Evolutionary conservation across 2,329 filamentous ascomycete genomes (phyloP), one percentile per base, ranked within the genome.

Genomic region (Aspergillus pseudoviridinutans): DNA sequence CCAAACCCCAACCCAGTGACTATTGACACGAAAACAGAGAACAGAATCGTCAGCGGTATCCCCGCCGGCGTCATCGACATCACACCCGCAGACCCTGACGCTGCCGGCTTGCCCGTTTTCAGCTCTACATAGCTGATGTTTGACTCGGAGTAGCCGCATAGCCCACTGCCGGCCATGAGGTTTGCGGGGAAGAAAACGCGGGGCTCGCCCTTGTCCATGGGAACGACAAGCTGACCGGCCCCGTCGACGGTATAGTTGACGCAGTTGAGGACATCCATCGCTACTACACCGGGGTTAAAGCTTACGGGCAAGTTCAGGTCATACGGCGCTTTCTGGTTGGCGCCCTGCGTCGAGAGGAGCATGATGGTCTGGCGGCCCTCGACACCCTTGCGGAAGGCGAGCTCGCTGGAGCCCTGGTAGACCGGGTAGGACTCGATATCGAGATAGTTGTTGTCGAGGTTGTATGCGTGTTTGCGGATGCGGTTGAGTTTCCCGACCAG

Each of bases 321-420:
- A 55, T 70, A 74, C 3, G 59, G 47, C 6, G 42, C 53, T 24
- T 69, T 68, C 22, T 47, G 44, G 3, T 57, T 57, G 4, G 64
- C 56, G 3, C 76, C 76, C 49, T 71, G 71, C 56, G 77, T 80
- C 29, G 69, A 78, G 8, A 79, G 63, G 1, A 80, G 64, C 49
- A 74, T 74, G 52, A 80, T 66, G 28, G 80, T 62, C 53, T 76
- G 72, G 9, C 62, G 64, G 4, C 68, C 69, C 54, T 73, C 73
- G 51, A 71, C 63, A 5, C 78, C 79, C 59, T 80, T 81, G 4
- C 74, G 69, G 61, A 78, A 71, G 7, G 69, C 78, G 44, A 80
- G 66, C 20, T 75, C 68, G 44, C 71, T 71, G 44, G 68, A 69
- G 20, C 78, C 73, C 38, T 66, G 71, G 63, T 72, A 79, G 54